These are phyloP conservation scores for Pseudogymnoascus sp. DNA, from an alignment of 2,329 filamentous ascomycete genomes.

Conservation along the genomic window DNA sequence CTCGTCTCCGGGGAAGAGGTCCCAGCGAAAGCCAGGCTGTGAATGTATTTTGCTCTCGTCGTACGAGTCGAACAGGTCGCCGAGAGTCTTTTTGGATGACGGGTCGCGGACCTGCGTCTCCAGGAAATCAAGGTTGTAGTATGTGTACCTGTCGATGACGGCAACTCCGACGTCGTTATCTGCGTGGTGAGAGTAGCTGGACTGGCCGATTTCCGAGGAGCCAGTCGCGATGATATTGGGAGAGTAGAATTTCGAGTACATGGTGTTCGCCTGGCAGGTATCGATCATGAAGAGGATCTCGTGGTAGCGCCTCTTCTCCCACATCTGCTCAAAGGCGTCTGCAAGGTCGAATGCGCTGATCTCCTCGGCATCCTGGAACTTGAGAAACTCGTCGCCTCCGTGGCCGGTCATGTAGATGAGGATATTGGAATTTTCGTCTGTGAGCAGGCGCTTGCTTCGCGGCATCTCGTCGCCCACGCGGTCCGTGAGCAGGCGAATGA, in stretches of 20 bases:
- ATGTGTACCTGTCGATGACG: constrained; percentile 97
- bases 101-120: constrained; percentile 83
- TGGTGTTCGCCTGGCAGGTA: constrained; percentile 97
- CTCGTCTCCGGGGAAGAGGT: constrained; percentile 84
- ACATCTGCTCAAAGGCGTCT: constrained; percentile 98
- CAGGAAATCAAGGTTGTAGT: constrained; percentile 95
- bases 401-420: constrained; percentile 99
- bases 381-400: constrained; percentile 93
- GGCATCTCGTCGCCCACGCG: constrained; percentile 92
- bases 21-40: constrained; percentile 84
- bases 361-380: constrained; percentile 97
- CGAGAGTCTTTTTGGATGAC: constrained; percentile 79
- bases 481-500: constrained; percentile 90
- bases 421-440: constrained; percentile 93
- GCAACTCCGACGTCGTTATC: constrained; percentile 97
- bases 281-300: constrained; percentile 99
- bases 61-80: constrained; percentile 93
- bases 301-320: constrained; percentile 99
- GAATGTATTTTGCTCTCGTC: constrained; percentile 92
- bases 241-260: constrained; percentile 97
- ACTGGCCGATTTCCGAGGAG: constrained; percentile 92
- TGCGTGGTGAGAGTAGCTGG: constrained; percentile 93
- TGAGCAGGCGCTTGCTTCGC: constrained; percentile 84
- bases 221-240: constrained; percentile 97
- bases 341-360: constrained; percentile 94